Conservation (phyloP, 164 flowering plant genomes). For the Aristolochia contorta region DNA sequence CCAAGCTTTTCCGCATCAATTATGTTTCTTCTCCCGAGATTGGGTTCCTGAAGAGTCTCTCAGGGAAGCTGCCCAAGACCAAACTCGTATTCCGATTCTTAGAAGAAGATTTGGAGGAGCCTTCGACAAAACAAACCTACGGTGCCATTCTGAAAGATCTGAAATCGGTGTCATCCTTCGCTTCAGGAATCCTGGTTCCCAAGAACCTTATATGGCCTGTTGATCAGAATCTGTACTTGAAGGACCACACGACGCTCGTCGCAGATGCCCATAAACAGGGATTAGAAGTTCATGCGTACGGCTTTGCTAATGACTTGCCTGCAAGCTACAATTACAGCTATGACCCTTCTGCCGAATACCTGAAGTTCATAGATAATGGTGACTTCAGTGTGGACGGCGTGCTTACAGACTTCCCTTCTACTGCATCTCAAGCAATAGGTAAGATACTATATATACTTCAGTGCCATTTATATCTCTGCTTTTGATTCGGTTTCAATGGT, state of each 20-base stretch:
- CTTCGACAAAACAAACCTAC: slow-evolving; percentile 54
- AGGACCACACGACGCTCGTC: slow-evolving; percentile 54
- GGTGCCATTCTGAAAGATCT: slow-evolving; percentile 38
- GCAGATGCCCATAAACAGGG: slow-evolving; percentile 75
- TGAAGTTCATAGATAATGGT: slow-evolving; percentile 57
- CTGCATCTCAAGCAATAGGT: slow-evolving; percentile 82
- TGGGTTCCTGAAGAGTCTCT: slow-evolving; percentile 52
- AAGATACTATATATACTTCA: slow-evolving; percentile 8
- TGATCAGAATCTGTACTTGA: slow-evolving; percentile 27
- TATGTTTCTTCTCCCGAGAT: slow-evolving; percentile 82
- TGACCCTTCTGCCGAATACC: slow-evolving; percentile 66
- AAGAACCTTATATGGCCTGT: slow-evolving; percentile 72
- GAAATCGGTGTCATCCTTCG: slow-evolving; percentile 45
- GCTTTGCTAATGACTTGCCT: slow-evolving; percentile 62
- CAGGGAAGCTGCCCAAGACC: slow-evolving; percentile 26
- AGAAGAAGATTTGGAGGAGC: slow-evolving; percentile 39
- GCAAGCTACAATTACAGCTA: slow-evolving; percentile 74
- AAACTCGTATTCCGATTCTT: slow-evolving; percentile 55
- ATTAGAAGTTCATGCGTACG: slow-evolving; percentile 67
- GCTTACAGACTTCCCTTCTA: slow-evolving; percentile 76
- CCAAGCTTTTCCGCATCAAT: slow-evolving; percentile 10
- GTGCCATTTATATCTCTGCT: neutral
- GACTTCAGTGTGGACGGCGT: slow-evolving; percentile 82
- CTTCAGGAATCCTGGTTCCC: slow-evolving; percentile 78
- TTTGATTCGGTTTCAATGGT: neutral